Conservation (phyloP, 116 monocot genomes). For the Thalassia testudinum region DNA sequence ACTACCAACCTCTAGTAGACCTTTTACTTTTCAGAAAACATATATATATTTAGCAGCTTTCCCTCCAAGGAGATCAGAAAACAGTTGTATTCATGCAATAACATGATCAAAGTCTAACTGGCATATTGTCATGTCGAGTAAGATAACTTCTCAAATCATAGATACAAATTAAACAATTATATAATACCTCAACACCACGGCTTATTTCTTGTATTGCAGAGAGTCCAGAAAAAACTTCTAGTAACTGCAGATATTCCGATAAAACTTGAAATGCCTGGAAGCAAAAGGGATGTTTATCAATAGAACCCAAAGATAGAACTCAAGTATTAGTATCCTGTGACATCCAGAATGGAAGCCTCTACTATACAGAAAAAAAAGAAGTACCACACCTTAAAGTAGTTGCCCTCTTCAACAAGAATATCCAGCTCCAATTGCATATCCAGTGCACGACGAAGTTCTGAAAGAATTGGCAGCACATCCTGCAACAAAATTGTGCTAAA, state of each 20-base stretch:
- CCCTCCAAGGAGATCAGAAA: too few relatives aligned
- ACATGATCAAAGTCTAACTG: too few relatives aligned
- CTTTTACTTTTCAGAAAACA: too few relatives aligned
- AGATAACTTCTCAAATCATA: too few relatives aligned
- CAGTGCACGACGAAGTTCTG: conserved; percentile 73
- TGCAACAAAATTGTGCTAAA: too few relatives aligned
- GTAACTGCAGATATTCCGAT: conserved; percentile 84
- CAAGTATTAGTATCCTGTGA: conserved; percentile 1
- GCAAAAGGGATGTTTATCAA: conserved; percentile 2
- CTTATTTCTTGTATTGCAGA: conserved; percentile 81
- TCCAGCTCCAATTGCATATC: conserved; percentile 90
- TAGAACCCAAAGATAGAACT: background rate
- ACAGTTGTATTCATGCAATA: too few relatives aligned
- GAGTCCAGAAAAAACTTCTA: conserved; percentile 80
- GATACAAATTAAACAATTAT: too few relatives aligned
- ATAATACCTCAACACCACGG: conserved; percentile 77
- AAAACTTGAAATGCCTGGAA: conserved; percentile 86
- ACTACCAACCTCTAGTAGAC: too few relatives aligned
- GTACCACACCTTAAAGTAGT: conserved; percentile 54
- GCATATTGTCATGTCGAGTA: too few relatives aligned
- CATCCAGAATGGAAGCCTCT: too few relatives aligned
- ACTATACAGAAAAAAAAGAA: conserved; percentile 1
- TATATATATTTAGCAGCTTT: too few relatives aligned
- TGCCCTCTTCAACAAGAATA: conserved; percentile 64
- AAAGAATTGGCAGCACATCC: conserved; percentile 89